These are phyloP conservation scores for Didymella sp. DNA, from an alignment of 2,329 filamentous ascomycete species.

Conservation along the genomic window DNA sequence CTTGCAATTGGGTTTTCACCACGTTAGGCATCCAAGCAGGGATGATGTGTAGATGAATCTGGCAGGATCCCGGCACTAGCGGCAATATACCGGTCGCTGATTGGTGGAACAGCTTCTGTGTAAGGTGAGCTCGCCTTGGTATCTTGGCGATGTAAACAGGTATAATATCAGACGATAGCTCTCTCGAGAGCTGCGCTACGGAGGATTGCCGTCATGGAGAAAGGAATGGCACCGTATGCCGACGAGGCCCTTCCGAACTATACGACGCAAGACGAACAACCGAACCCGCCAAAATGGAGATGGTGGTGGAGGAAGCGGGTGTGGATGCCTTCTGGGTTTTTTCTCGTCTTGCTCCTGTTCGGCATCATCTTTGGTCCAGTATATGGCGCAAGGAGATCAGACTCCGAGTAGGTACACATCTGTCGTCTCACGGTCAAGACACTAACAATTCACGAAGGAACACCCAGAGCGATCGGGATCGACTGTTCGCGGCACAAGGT, in stretches of 20 bases:
- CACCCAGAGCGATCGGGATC: neutral
- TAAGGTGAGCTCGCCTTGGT: conserved; percentile 3
- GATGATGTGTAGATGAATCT: neutral
- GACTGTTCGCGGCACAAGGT: neutral
- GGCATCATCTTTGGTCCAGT: conserved; percentile 8
- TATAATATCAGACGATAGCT: conserved; percentile 1
- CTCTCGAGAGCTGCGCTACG: neutral
- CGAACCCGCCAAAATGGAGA: neutral
- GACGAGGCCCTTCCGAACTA: conserved; percentile 2
- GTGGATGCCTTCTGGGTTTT: neutral
- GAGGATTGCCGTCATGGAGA: neutral
- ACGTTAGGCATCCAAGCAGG: conserved; percentile 3
- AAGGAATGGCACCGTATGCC: neutral
- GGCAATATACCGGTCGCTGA: neutral
- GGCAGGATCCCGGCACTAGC: conserved; percentile 1
- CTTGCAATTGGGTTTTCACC: neutral
- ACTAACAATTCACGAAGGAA: neutral
- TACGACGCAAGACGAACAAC: neutral
- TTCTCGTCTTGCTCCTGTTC: neutral
- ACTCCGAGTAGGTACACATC: neutral
- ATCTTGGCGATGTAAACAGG: conserved; percentile 8
- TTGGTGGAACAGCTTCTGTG: conserved; percentile 5
- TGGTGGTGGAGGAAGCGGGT: conserved; percentile 13
- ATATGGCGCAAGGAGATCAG: neutral
- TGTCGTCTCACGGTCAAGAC: neutral